Evolutionary conservation across 306 rosid genomes (phyloP).

Genomic region (Cucumis hystrix): DNA sequence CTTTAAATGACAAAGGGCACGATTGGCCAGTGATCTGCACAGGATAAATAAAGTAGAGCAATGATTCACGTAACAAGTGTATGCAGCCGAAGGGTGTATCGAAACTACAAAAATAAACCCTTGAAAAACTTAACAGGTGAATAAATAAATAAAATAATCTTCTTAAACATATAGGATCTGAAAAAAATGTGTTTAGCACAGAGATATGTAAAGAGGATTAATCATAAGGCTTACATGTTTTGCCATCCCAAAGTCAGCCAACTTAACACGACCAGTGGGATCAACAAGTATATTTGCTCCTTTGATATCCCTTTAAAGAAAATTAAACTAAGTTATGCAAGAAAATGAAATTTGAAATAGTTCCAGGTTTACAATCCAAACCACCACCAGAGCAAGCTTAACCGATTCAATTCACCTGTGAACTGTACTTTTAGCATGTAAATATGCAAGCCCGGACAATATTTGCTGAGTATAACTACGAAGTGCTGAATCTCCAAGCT

Average conservation of each 20-base stretch:
- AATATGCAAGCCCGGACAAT: conserved; percentile 89
- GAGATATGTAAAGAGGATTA: neutral
- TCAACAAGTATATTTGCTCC: conserved; percentile 98
- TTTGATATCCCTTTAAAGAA: conserved; percentile 69
- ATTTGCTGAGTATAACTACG: conserved; percentile 92
- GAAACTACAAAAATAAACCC: neutral
- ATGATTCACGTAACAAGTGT: neutral
- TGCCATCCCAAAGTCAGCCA: conserved; percentile 99
- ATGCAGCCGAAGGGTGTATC: neutral
- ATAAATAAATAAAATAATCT: neutral
- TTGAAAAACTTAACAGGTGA: neutral
- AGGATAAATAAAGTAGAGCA: conserved; percentile 8
- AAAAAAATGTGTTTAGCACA: neutral
- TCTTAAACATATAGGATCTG: neutral
- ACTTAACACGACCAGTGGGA: conserved; percentile 82
- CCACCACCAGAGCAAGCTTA: conserved; percentile 12
- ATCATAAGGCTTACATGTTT: conserved; percentile 65
- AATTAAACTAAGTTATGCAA: conserved; percentile 1
- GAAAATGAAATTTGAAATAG: neutral
- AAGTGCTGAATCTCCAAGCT: conserved; percentile 74
- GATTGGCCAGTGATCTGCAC: conserved; percentile 75
- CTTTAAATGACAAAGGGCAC: conserved; percentile 86
- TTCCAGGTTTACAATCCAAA: neutral
- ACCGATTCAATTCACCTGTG: conserved; percentile 55
- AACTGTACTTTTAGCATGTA: conserved; percentile 79